A percentile compares a stretch with the other conserved stretches of the same genome.
Evolutionary conservation across 1,284 basidiomycete species (phyloP).

Genomic region (Ceratobasidium sp.): DNA sequence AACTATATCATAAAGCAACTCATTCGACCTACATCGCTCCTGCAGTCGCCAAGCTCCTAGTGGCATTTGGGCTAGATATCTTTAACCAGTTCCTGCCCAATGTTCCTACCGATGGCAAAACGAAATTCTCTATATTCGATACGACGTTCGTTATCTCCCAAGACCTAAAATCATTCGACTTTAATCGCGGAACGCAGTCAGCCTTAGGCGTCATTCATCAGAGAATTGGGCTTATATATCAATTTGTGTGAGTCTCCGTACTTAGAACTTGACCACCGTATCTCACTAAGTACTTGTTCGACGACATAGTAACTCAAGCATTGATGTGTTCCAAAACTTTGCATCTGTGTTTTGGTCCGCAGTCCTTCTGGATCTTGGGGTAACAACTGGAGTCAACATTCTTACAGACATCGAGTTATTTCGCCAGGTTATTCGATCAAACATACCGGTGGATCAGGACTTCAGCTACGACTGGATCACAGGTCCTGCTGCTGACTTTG

Average conservation of each 20-base stretch:
- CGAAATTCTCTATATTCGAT: neutral
- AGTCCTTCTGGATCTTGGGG: neutral
- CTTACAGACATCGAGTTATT: neutral
- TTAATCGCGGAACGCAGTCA: neutral
- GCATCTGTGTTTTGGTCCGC: neutral
- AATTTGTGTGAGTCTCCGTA: neutral
- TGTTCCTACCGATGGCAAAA: neutral
- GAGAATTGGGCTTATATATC: neutral
- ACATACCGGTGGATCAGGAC: neutral
- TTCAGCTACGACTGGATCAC: neutral
- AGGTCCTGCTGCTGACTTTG: neutral
- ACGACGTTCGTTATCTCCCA: neutral
- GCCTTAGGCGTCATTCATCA: neutral
- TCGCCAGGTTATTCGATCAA: neutral
- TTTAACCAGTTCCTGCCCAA: constrained; percentile 9
- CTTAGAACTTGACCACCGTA: neutral
- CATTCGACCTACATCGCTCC: constrained; percentile 6
- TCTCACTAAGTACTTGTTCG: neutral
- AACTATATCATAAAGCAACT: neutral
- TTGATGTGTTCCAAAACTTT: neutral
- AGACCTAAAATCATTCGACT: neutral
- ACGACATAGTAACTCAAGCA: neutral
- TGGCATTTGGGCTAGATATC: constrained; percentile 4
- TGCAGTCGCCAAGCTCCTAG: neutral
- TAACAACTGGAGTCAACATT: neutral